Conservation (phyloP, 352 stramenopile genomes). For the Pythium diclinum region DNA sequence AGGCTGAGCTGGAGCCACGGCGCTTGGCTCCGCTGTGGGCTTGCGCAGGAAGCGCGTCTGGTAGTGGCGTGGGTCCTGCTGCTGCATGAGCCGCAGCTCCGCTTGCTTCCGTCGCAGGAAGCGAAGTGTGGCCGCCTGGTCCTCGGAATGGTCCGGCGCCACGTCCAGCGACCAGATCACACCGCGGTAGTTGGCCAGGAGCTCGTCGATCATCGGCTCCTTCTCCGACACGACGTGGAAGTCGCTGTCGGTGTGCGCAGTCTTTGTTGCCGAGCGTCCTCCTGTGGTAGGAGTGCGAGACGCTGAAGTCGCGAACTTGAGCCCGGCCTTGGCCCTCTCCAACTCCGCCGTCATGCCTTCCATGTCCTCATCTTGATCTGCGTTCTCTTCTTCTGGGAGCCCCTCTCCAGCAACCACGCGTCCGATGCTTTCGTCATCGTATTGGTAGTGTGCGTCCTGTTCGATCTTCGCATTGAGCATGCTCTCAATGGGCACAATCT, state of each 20-base stretch:
- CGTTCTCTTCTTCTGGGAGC: background rate
- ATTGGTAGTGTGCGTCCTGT: slow-evolving; percentile 20
- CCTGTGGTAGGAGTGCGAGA: background rate
- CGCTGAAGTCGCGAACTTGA: background rate
- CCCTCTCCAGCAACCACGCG: slow-evolving; percentile 15
- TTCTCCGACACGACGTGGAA: background rate
- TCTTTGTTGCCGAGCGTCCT: background rate
- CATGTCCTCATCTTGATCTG: background rate
- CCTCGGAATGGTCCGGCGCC: slow-evolving; percentile 8
- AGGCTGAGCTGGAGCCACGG: background rate
- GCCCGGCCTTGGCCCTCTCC: background rate
- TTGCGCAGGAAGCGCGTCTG: background rate
- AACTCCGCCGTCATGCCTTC: background rate
- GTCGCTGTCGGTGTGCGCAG: background rate
- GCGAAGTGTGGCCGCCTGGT: slow-evolving; percentile 12
- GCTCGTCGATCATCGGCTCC: slow-evolving; percentile 3
- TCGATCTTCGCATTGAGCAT: slow-evolving; percentile 14
- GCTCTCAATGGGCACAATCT: slow-evolving; percentile 18
- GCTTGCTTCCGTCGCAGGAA: slow-evolving; percentile 23
- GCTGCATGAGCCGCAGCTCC: slow-evolving; percentile 11
- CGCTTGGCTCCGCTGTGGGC: background rate
- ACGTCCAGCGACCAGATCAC: slow-evolving; percentile 23
- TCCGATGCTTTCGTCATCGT: slow-evolving; percentile 23
- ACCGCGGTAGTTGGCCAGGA: slow-evolving; percentile 24
- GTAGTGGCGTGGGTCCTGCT: background rate